Evolutionary conservation across 139 green algal genomes (phyloP), one percentile per base, ranked within the genome.

Genomic region (Edaphochlamys debaryana): DNA sequence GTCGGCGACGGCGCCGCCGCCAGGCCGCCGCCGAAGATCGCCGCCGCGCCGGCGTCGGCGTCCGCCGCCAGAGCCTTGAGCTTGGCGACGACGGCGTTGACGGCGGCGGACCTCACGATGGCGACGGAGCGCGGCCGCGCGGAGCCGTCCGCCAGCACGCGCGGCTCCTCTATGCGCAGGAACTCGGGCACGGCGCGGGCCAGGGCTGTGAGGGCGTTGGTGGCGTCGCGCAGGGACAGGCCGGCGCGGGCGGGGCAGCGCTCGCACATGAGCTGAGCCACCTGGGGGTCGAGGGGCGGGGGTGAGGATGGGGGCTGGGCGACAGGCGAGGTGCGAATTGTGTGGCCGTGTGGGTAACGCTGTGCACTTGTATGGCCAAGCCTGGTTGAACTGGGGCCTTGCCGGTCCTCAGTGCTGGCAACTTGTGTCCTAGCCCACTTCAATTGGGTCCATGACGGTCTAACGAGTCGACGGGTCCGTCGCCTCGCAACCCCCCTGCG

Each of bases 131-230:
- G 75, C 30, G 75, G 75, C 2, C 75, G 75, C 38, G 41, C n/a
- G 7, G 75, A 81, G 60, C 75, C 75, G 62, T 81, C 75, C 13
- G 60, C 75, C 75, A 81, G 68, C 7, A 62, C 17, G 19, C 75
- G 75, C 20, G 75, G 75, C 7, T 81, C 75, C n/a, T 81, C 75
- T 30, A 81, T 81, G 40, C 75, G 75, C 22, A 81, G n/a, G 40
- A 64, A 81, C 30, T 81, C 75, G 32, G 75, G 75, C 60, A 45
- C 75, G 20, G 75, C 75, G 62, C 75, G 75, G 2, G 75, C 40
- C 30, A 81, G 40, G 15, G 60, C 75, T 6, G 71, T n/a, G 7
- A 81, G 60, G 7, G 41, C 56, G 75, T 81, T 81, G 75, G n/a
- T 64, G 40, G 75, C 75, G n/a, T 81, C 75, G 60, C 60, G 60